Evolutionary conservation across 495 filamentous ascomycete genomes (phyloP).

Genomic region (Aspergillus taichungensis): DNA sequence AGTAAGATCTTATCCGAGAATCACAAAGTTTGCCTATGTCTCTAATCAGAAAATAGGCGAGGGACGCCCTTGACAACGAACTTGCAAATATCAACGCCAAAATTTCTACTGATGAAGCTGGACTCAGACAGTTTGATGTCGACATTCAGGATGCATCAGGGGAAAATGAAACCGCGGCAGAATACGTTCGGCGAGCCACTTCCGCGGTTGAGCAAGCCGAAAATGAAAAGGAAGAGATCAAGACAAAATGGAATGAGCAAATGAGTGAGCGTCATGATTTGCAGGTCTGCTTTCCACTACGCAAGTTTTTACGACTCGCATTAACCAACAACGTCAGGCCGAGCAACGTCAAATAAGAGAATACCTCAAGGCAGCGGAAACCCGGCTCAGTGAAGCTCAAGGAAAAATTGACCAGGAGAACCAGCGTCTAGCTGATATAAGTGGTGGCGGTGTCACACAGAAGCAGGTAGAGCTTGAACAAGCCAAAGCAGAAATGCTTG

Average conservation of each 20-base stretch:
- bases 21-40: neutral
- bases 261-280: conserved; percentile 35
- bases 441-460: conserved; percentile 44
- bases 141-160: conserved; percentile 37
- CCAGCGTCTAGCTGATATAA: conserved; percentile 39
- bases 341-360: conserved; percentile 44
- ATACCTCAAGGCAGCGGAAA: conserved; percentile 34
- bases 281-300: conserved; percentile 26
- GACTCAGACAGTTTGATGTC: conserved; percentile 28
- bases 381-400: conserved; percentile 30
- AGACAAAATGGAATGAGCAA: conserved; percentile 28
- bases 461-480: conserved; percentile 39
- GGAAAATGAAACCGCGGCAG: conserved; percentile 43
- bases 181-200: conserved; percentile 45
- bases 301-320: conserved; percentile 1
- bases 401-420: conserved; percentile 39
- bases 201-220: conserved; percentile 35
- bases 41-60: conserved; percentile 14
- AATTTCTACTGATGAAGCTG: conserved; percentile 35
- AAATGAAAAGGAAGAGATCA: conserved; percentile 31
- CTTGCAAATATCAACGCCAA: conserved; percentile 26
- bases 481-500: conserved; percentile 23
- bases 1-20: conserved; percentile 14
- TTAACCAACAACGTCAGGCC: conserved; percentile 24
- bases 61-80: conserved; percentile 23